These are phyloP conservation scores for Nicotiana tabacum DNA, from an alignment of 257 asterid genomes.

Conservation along the genomic window DNA sequence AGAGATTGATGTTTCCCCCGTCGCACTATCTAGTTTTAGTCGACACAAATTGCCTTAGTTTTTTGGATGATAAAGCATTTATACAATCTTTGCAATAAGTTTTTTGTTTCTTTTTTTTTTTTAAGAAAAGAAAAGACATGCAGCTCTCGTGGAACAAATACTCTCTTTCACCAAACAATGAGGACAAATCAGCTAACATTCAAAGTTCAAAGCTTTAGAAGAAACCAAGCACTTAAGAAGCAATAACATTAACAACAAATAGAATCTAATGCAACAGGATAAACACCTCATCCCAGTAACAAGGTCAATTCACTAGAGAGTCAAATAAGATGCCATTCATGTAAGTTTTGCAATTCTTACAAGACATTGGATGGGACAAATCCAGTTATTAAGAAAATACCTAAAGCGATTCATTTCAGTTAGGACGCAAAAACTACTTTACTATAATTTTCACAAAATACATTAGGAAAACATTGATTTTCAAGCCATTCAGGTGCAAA, in stretches of 20 bases:
- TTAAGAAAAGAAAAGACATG: too few species aligned
- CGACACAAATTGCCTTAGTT: neutral
- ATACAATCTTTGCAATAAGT: neutral
- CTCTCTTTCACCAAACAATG: neutral
- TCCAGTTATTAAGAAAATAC: neutral
- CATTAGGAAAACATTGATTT: neutral
- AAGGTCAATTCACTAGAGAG: neutral
- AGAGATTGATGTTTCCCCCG: neutral
- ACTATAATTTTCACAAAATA: neutral
- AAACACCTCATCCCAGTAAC: neutral
- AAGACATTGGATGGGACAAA: neutral
- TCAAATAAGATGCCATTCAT: neutral
- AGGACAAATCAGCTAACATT: neutral
- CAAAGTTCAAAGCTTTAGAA: neutral
- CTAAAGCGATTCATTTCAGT: neutral
- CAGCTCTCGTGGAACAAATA: neutral
- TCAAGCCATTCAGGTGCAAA: neutral
- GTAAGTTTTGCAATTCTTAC: neutral
- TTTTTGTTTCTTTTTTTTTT: too few species aligned
- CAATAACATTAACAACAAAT: neutral
- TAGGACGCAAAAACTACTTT: neutral
- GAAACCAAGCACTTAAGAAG: neutral
- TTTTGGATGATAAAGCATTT: neutral
- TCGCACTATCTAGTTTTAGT: neutral
- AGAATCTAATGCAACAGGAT: neutral